Evolutionary conservation across 2,329 filamentous ascomycete genomes (phyloP).

Genomic region (Fusarium sp.): DNA sequence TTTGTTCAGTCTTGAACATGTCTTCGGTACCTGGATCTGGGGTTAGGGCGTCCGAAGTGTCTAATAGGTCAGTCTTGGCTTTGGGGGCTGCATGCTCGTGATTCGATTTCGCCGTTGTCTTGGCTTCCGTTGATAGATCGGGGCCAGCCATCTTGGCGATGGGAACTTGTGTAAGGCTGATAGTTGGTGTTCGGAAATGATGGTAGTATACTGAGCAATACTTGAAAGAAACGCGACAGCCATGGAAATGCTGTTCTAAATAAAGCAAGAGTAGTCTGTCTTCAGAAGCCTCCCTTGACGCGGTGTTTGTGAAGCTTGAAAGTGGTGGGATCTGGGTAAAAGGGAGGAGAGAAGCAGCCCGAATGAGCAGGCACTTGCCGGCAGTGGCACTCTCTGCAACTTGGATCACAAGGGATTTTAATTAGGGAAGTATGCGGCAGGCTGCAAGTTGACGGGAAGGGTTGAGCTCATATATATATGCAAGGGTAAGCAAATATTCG

Average conservation of each 20-base stretch:
- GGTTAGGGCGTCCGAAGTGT: constrained; percentile 51
- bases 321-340: background rate
- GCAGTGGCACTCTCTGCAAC: constrained; percentile 10
- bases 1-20: constrained; percentile 78
- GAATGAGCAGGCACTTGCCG: background rate
- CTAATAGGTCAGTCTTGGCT: constrained; percentile 34
- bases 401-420: background rate
- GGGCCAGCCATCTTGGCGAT: constrained; percentile 37
- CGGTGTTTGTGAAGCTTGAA: background rate
- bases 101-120: constrained; percentile 16
- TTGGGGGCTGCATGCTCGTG: constrained; percentile 21
- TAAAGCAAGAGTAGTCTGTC: background rate
- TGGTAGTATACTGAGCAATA: background rate
- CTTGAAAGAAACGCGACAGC: background rate
- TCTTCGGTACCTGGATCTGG: constrained; percentile 77
- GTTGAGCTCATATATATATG: background rate
- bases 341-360: constrained; percentile 1
- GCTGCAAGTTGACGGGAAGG: background rate
- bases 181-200: background rate
- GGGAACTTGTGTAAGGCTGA: constrained; percentile 14
- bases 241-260: background rate
- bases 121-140: constrained; percentile 31
- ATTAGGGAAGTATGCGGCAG: background rate
- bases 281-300: constrained; percentile 19
- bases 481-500: constrained; percentile 1